Evolutionary conservation across 805 yeast genomes (phyloP), one percentile per base, ranked within the genome.

Genomic region (Hanseniaspora lachancei): DNA sequence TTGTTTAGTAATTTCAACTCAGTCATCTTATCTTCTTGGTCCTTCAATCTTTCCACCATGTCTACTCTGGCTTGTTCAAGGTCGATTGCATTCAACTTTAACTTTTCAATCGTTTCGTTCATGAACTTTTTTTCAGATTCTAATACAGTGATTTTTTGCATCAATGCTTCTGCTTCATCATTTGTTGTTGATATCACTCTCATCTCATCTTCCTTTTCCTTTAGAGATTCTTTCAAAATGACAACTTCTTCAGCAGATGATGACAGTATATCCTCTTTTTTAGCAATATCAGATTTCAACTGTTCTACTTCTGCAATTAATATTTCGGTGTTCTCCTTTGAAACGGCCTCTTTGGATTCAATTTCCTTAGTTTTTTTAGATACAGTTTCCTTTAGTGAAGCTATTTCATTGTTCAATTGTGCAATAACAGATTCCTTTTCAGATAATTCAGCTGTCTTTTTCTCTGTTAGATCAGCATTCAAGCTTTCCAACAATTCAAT

Each of bases 391-490:
- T 43, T 42, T 10, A 41, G 13, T 40, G 41, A 15, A 49, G 20
- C 12, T 7, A 40, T 5, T 47, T 34, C 23, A 48, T 13, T n/a
- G 53, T 44, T n/a, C 27, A 46, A 32, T 9, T 59, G 58, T 39
- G 57, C 61, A 24, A 60, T 47, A 29, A 42, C 23, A 27, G 57
- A 21, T 15, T 60, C 57, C 20, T 60, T 58, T 29, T 54, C 57
- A 5, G 39, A 39, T 1, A 34, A 18, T 29, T 51, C 43, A 5
- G 47, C 35, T 20, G 43, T 53, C 38, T 60, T 42, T n/a, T 52
- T 52, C 10, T 32, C 43, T 24, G 46, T 23, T 34, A 55, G 35
- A 24, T 49, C 47, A 16, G 42, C 21, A 39, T 39, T 18, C 20
- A 24, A 27, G 16, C 20, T 29, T 27, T 51, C 49, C 32, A 13